phyloP scores from a whole-genome alignment of 257 asterid species.

The Solanum corneliomulleri region DNA sequence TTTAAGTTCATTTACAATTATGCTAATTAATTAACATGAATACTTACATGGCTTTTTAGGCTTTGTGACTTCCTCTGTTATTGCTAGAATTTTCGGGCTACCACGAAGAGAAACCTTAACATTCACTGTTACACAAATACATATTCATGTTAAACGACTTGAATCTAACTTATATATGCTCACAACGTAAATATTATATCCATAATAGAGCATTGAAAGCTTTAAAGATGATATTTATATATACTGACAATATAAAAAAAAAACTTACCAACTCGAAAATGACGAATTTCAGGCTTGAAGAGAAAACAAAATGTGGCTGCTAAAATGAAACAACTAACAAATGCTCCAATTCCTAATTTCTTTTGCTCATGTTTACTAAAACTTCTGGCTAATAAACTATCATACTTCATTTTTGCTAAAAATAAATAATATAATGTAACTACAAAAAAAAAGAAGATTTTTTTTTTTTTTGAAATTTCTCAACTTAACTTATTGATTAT shows the following conservation, averaged over 20 bases:
- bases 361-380: conserved; percentile 23
- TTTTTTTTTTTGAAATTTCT: background rate
- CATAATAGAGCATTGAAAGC: background rate
- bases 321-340: conserved; percentile 22
- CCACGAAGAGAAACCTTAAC: background rate
- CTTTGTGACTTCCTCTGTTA: background rate
- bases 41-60: background rate
- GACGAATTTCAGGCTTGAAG: conserved; percentile 12
- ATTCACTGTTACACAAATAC: background rate
- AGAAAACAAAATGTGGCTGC: conserved; percentile 14
- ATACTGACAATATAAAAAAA: background rate
- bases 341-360: conserved; percentile 24
- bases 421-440: background rate
- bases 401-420: background rate
- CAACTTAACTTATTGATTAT: background rate
- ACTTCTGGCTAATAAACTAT: conserved; percentile 22
- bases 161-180: background rate
- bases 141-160: background rate
- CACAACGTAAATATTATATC: background rate
- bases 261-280: background rate
- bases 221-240: background rate
- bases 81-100: background rate
- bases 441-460: background rate
- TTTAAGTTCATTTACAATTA: background rate
- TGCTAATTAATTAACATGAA: background rate